phyloP scores from a whole-genome alignment of 2,329 filamentous ascomycete species.

The Colletotrichum spinosum region DNA sequence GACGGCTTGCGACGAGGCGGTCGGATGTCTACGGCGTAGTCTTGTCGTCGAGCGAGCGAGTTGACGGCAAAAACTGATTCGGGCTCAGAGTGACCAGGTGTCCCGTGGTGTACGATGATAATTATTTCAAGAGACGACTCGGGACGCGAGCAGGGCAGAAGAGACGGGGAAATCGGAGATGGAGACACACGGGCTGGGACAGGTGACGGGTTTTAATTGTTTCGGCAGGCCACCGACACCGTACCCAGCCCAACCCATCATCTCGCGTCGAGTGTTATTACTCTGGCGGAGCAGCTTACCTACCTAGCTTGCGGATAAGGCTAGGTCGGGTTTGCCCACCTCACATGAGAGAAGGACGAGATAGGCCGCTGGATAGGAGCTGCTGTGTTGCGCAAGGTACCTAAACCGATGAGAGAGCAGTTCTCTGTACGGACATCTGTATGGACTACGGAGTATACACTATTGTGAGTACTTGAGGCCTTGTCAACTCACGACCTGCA shows the following conservation, averaged over 20 bases:
- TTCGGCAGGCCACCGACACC: constrained; percentile 32
- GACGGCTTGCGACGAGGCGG: constrained; percentile 11
- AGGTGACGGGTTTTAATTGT: constrained; percentile 37
- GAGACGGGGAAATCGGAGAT: constrained; percentile 16
- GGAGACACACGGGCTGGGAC: constrained; percentile 24
- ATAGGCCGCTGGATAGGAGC: too few species aligned
- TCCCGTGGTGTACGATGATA: not conserved
- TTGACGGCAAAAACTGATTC: constrained; percentile 12
- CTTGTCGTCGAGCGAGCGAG: constrained; percentile 10
- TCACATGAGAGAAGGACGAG: too few species aligned
- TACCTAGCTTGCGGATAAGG: constrained; percentile 11
- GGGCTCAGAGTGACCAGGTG: constrained; percentile 12
- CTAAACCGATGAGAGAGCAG: too few species aligned
- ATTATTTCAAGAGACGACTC: not conserved
- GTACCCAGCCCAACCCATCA: constrained; percentile 34
- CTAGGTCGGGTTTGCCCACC: not conserved
- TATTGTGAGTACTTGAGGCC: not conserved
- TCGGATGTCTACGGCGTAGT: not conserved
- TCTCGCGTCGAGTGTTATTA: constrained; percentile 26
- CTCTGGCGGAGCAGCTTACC: constrained; percentile 27
- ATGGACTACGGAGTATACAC: too few species aligned
- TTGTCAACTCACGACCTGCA: constrained; percentile 25
- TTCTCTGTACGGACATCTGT: too few species aligned
- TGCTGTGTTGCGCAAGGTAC: too few species aligned
- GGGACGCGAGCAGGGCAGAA: constrained; percentile 21